Evolutionary conservation across 768 basidiomycete species (phyloP).

Genomic region (Panus rudis): DNA sequence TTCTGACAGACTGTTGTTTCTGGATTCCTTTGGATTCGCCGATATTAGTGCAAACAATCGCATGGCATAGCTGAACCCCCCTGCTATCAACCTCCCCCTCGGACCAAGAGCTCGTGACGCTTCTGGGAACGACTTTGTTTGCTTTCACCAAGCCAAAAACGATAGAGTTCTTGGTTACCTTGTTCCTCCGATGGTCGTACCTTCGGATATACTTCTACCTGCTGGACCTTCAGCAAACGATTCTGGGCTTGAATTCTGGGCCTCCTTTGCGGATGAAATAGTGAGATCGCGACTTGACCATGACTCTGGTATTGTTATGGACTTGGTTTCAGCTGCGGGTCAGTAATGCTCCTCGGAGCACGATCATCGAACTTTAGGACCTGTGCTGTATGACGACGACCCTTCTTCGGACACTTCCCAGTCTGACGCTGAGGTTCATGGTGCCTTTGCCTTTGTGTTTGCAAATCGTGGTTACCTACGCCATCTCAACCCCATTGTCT

Average conservation of each 20-base stretch:
- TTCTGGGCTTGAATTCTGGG: conserved; percentile 20
- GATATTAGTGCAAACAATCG: conserved; percentile 26
- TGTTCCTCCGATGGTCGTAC: conserved; percentile 55
- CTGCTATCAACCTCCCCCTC: conserved; percentile 1
- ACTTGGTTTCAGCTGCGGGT: conserved; percentile 5
- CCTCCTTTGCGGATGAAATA: conserved; percentile 20
- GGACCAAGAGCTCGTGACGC: conserved; percentile 8
- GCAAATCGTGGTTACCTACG: conserved; percentile 28
- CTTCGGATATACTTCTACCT: conserved; percentile 24
- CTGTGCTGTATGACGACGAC: neutral
- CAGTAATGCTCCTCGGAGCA: conserved; percentile 7
- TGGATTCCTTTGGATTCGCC: conserved; percentile 40
- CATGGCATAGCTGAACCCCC: neutral
- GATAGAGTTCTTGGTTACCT: conserved; percentile 42
- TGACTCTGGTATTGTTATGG: conserved; percentile 33
- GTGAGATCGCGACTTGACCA: conserved; percentile 20
- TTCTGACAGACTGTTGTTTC: conserved; percentile 45
- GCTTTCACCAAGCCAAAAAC: conserved; percentile 18
- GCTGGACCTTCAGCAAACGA: conserved; percentile 16
- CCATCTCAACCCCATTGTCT: conserved; percentile 27
- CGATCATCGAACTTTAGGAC: conserved; percentile 3
- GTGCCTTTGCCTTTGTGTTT: conserved; percentile 30
- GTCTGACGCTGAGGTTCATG: conserved; percentile 2
- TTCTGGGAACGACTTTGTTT: conserved; percentile 12
- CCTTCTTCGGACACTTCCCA: neutral